Evolutionary conservation across 257 asterid genomes (phyloP).

Genomic region (Nicotiana benthamiana): DNA sequence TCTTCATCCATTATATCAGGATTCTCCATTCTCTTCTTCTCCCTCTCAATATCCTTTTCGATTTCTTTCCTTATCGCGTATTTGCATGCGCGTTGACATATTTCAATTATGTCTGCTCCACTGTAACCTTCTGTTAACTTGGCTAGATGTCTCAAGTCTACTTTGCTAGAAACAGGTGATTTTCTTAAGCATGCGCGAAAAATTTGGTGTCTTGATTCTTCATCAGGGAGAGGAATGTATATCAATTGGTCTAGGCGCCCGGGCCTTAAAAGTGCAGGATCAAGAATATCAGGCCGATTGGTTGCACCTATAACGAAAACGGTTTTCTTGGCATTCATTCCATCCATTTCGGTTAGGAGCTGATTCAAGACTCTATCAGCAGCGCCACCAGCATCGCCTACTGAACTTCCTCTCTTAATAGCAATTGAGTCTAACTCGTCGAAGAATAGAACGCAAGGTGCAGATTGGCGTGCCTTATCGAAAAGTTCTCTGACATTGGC

Average conservation of each 20-base stretch:
- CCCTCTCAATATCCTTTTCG: conserved; percentile 57
- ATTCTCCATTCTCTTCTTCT: conserved; percentile 32
- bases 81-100: conserved; percentile 58
- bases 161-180: conserved; percentile 47
- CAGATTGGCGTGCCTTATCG: conserved; percentile 63
- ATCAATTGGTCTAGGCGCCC: conserved; percentile 65
- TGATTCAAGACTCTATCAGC: conserved; percentile 62
- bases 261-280: conserved; percentile 56
- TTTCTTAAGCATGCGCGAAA: conserved; percentile 56
- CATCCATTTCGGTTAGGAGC: conserved; percentile 60
- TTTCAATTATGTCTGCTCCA: conserved; percentile 59
- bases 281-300: conserved; percentile 55
- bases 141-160: conserved; percentile 50
- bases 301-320: conserved; percentile 64
- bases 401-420: conserved; percentile 55
- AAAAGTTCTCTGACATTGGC: conserved; percentile 67
- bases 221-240: conserved; percentile 58
- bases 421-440: conserved; percentile 66
- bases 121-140: conserved; percentile 57
- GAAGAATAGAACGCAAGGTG: conserved; percentile 62
- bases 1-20: conserved; percentile 63
- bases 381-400: conserved; percentile 64
- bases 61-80: conserved; percentile 51
- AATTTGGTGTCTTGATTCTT: conserved; percentile 51
- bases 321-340: conserved; percentile 58